Base-by-base conservation (phyloP, 805 yeast species). In the Grigorovia transvaalensis region DNA sequence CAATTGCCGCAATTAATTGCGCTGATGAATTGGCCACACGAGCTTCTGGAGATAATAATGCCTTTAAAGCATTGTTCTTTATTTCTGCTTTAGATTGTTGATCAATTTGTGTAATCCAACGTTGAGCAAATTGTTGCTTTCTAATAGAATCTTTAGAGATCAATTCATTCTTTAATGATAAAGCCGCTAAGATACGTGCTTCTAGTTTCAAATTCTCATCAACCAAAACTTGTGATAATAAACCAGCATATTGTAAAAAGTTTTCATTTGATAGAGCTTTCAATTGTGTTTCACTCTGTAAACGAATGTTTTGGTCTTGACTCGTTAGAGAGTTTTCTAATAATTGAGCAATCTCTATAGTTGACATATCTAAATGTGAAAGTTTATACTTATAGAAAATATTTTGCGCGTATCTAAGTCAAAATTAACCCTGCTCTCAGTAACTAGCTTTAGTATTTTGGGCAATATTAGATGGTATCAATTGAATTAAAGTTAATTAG, bases 1-100 rank as follows among this genome's bases (percentile, higher is more conserved):
- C 99, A 60, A 93, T 87, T 11, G 97, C 95, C 38, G 98, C 96
- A 49, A 93, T 91, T 57, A 91, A 75, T 73, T 91, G 97, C 23
- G 99, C 96, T 27, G 91, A 84, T 30, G 96, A 78, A 53, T 82
- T 81, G 35, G 95, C 93, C 51, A 91, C 96, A 62, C 88, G 79
- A n/a, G 60, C 53, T 57, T 80, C 85, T n/a, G 72, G 65, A 17
- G 86, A 75, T 51, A 83, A 66, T 51, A 93, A 77, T 2, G 90
- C 79, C 45, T 71, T 70, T 48, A 91, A 67, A 0, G 88, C 77
- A 33, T 77, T 74, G 46, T 76, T 74, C 71, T 88, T 89, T 64
- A 91, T 84, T 56, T 79, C 78, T 9, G 70, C 62, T 67, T 81
- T 87, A 33, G 79, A 72, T 5, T 70, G 74, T 2, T 62, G 64